These are phyloP conservation scores for Clonostachys solani DNA, from an alignment of 2,329 filamentous ascomycete species.

Conservation along the genomic window DNA sequence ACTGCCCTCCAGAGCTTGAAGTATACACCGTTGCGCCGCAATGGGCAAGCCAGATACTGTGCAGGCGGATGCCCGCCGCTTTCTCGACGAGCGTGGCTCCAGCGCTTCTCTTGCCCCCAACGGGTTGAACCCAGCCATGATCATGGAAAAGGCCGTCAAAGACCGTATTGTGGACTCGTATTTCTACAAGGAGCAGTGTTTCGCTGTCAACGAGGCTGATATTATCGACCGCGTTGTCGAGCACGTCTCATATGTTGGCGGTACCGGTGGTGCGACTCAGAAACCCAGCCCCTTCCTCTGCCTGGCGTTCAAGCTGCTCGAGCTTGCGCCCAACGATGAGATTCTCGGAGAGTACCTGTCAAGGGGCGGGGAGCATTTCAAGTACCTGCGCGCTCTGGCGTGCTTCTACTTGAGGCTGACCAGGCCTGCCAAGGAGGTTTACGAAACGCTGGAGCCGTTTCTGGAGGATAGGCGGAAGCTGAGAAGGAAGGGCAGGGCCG, in stretches of 20 bases:
- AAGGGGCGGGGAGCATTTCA: slow-evolving; percentile 71
- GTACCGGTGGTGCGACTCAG: slow-evolving; percentile 79
- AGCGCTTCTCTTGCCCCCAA: slow-evolving; percentile 71
- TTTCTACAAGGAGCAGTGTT: slow-evolving; percentile 99
- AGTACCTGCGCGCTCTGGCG: slow-evolving; percentile 85
- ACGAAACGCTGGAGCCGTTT: slow-evolving; percentile 74
- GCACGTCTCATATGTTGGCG: slow-evolving; percentile 76
- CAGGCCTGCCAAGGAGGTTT: slow-evolving; percentile 76
- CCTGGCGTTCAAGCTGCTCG: slow-evolving; percentile 88
- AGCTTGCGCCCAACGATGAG: slow-evolving; percentile 76
- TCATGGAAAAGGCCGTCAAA: slow-evolving; percentile 92
- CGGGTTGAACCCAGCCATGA: slow-evolving; percentile 89
- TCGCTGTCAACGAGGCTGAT: slow-evolving; percentile 80
- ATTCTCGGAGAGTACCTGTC: slow-evolving; percentile 77
- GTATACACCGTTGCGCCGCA: too few species aligned
- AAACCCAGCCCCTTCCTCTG: slow-evolving; percentile 92
- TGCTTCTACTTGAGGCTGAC: slow-evolving; percentile 93
- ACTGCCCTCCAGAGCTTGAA: too few species aligned
- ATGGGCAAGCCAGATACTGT: slow-evolving; percentile 46
- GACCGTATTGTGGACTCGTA: slow-evolving; percentile 94
- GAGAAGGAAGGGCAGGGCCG: slow-evolving; percentile 68
- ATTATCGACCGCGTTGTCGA: slow-evolving; percentile 87
- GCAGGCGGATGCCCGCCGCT: slow-evolving; percentile 73
- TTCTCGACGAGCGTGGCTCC: slow-evolving; percentile 90
- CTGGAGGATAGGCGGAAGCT: slow-evolving; percentile 82